These are phyloP conservation scores for Lachancea lanzarotensis DNA, from an alignment of 805 yeast species.

Conservation along the genomic window DNA sequence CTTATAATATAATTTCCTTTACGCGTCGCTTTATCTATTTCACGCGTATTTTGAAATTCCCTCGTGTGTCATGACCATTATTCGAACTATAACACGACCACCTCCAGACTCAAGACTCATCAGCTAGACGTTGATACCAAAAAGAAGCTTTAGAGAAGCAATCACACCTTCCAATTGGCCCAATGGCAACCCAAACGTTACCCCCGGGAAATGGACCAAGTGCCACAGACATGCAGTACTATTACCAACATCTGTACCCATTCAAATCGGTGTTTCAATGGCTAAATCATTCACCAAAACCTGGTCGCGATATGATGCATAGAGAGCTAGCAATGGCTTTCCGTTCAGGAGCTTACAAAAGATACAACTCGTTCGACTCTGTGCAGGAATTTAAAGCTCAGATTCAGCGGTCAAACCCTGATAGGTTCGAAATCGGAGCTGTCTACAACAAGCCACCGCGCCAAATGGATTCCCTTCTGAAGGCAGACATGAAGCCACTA, in stretches of 20 bases:
- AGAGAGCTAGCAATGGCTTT: constrained; percentile 93
- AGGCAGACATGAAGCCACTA: constrained; percentile 70
- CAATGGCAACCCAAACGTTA: background rate
- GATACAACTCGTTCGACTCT: constrained; percentile 70
- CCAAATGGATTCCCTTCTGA: constrained; percentile 70
- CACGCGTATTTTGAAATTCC: too few relatives aligned
- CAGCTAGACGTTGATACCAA: too few relatives aligned
- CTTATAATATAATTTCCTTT: too few relatives aligned
- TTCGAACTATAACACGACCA: too few relatives aligned
- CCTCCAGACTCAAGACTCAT: too few relatives aligned
- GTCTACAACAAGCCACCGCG: constrained; percentile 84
- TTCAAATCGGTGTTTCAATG: constrained; percentile 76
- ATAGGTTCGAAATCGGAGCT: constrained; percentile 93
- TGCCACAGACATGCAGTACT: constrained; percentile 60
- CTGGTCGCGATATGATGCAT: constrained; percentile 70
- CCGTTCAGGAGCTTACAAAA: constrained; percentile 79
- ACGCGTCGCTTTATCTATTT: too few relatives aligned
- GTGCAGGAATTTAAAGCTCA: constrained; percentile 72
- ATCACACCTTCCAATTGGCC: background rate
- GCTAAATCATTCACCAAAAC: constrained; percentile 79
- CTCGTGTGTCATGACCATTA: too few relatives aligned
- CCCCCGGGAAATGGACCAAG: constrained; percentile 21
- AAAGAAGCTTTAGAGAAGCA: too few relatives aligned
- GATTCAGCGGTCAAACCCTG: constrained; percentile 68
- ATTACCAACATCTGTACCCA: constrained; percentile 67